Conservation (phyloP, 106 monocot genomes). For the Platanthera guangdongensis region DNA sequence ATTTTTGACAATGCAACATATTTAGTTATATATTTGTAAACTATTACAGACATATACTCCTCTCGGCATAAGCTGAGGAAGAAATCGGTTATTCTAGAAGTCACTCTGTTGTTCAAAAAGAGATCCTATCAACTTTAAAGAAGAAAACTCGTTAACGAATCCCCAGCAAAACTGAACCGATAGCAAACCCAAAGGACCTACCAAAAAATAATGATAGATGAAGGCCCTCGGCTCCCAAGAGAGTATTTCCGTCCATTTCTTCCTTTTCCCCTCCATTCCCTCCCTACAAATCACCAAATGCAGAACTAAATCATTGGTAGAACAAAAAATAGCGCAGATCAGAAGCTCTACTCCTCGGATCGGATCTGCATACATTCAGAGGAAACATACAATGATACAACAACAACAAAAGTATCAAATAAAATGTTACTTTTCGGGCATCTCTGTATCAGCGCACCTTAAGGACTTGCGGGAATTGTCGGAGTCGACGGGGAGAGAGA, state of each 20-base stretch:
- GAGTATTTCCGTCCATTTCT: conserved; percentile 48
- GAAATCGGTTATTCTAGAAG: too few species aligned
- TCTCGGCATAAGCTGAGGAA: too few species aligned
- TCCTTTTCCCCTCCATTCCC: conserved; percentile 17
- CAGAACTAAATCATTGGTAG: background rate
- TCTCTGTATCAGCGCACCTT: conserved; percentile 2
- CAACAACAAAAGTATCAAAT: background rate
- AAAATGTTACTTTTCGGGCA: conserved; percentile 11
- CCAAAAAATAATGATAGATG: conserved; percentile 54
- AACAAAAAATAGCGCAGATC: background rate
- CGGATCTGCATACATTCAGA: background rate
- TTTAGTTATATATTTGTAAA: too few species aligned
- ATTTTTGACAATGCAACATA: too few species aligned
- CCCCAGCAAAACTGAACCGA: background rate
- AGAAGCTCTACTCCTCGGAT: background rate
- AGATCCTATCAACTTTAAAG: too few species aligned
- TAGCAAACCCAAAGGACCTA: background rate
- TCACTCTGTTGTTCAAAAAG: too few species aligned
- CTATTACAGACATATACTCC: too few species aligned
- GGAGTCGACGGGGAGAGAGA: conserved; percentile 39
- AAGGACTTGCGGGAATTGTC: conserved; percentile 9
- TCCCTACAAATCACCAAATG: conserved; percentile 12
- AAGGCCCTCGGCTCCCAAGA: conserved; percentile 58
- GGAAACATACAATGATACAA: background rate
- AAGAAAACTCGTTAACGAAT: too few species aligned